phyloP scores from a whole-genome alignment of 2,329 filamentous ascomycete genomes.

The Clarireedia paspali region DNA sequence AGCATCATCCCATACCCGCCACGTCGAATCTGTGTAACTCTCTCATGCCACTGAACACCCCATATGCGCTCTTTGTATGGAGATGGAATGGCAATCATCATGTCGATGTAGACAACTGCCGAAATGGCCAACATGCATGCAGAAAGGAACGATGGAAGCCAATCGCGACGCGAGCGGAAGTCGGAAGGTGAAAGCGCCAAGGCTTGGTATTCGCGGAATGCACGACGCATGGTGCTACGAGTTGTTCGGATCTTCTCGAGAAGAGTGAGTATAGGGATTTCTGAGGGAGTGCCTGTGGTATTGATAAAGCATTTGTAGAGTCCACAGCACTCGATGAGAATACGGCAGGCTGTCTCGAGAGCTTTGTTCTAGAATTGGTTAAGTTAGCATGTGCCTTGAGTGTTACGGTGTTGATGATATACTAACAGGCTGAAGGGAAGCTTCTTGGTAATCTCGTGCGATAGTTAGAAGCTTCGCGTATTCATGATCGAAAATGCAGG shows the following conservation, averaged over 20 bases:
- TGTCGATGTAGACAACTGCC: conserved; percentile 14
- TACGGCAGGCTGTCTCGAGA: conserved; percentile 12
- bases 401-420: not conserved
- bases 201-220: conserved; percentile 12
- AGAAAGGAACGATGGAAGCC: conserved; percentile 15
- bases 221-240: conserved; percentile 12
- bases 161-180: conserved; percentile 10
- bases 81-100: conserved; percentile 10
- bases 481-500: not conserved
- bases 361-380: conserved; percentile 8
- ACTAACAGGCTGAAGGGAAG: conserved; percentile 6
- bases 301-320: conserved; percentile 13
- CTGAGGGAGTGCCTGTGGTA: not conserved
- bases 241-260: conserved; percentile 13
- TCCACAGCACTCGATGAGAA: conserved; percentile 12
- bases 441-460: conserved; percentile 6
- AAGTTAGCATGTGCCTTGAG: not conserved
- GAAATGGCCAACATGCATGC: conserved; percentile 9
- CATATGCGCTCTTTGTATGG: conserved; percentile 15
- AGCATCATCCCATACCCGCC: conserved; percentile 17
- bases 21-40: conserved; percentile 10
- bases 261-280: conserved; percentile 8
- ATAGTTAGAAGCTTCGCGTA: conserved; percentile 3
- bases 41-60: conserved; percentile 11
- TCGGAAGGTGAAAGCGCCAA: conserved; percentile 12